Evolutionary conservation across 2,329 filamentous ascomycete genomes (phyloP), one percentile per base, ranked within the genome.

Genomic region (Ascochyta lentis): DNA sequence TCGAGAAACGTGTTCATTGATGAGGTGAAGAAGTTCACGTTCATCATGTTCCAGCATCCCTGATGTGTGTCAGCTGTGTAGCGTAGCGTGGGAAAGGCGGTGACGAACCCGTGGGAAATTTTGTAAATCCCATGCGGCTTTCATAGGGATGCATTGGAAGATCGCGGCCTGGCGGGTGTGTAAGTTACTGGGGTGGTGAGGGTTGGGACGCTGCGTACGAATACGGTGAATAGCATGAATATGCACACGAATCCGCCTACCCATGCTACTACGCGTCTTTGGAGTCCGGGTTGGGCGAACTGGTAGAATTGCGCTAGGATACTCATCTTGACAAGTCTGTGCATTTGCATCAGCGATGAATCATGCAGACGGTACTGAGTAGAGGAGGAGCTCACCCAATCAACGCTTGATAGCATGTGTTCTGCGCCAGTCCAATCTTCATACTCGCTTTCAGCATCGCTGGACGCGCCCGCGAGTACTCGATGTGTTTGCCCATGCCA

Each of bases 61-160:
- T 46, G 29, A 6, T 8, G 19, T 7, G 4, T 29, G 13, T 46
- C 19, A 46, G 27, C 29, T 24, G 10, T 26, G 16, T 2, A n/a
- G 4, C 19, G 19, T 2, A 19, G 15, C 24, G 6, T 6, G 40
- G 6, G 3, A n/a, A 29, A 29, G 6, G 15, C 6, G 16, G 7
- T 6, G n/a, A 13, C 27, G 13, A 8, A 23, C 42, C 29, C 16
- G 23, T 2, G 42, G 42, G 22, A 46, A 46, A 5, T 33, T 35
- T 16, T 46, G 7, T 6, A 46, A 19, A 46, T 46, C 31, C 42
- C 42, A 46, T 3, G 42, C 42, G 0, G 42, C 42, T 16, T 24
- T 16, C 42, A 46, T 46, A 8, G 42, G 42, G 4, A 46, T 46
- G 42, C 42, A 46, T n/a, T 46, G 31, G 31, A 46, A 46, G 29